Evolutionary conservation across 23 red algal genomes (phyloP).

Genomic region (Gracilaria gracilis): DNA sequence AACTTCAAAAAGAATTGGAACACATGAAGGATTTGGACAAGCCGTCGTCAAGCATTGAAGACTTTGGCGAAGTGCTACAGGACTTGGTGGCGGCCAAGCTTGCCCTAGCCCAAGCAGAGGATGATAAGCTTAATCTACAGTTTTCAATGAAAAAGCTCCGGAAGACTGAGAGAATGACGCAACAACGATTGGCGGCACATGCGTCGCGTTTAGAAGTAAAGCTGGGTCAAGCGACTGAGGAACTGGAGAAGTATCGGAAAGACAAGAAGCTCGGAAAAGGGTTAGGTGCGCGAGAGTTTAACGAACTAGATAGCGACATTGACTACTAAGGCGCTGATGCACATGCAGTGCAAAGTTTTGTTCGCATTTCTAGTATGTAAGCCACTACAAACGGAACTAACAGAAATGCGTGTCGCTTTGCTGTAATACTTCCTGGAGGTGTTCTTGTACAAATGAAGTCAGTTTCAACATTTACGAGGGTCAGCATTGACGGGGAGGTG

Average conservation of each 20-base stretch:
- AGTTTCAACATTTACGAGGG: too few species aligned
- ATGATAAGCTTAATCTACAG: constrained; percentile 58
- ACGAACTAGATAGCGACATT: constrained; percentile 62
- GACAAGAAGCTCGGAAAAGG: neutral
- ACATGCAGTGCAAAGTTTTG: neutral
- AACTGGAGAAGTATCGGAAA: constrained; percentile 41
- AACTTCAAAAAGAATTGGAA: constrained; percentile 25
- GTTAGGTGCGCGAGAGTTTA: constrained; percentile 22
- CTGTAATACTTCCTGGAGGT: too few species aligned
- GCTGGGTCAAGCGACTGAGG: constrained; percentile 65
- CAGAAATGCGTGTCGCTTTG: too few species aligned
- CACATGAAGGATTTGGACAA: neutral
- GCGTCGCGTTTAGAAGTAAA: constrained; percentile 72
- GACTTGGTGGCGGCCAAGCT: constrained; percentile 69
- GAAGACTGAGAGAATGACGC: constrained; percentile 51
- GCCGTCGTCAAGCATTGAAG: constrained; percentile 24
- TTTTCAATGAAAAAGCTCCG: constrained; percentile 61
- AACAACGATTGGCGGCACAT: constrained; percentile 73
- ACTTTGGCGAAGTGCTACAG: constrained; percentile 51
- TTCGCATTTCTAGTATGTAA: too few species aligned
- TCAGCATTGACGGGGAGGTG: too few species aligned
- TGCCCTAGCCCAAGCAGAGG: constrained; percentile 63
- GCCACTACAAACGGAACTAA: too few species aligned
- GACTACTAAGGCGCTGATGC: constrained; percentile 41
- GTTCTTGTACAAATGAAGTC: too few species aligned